These are phyloP conservation scores for Tricholoma hemisulphureum DNA, from an alignment of 768 basidiomycete genomes.

Conservation along the genomic window DNA sequence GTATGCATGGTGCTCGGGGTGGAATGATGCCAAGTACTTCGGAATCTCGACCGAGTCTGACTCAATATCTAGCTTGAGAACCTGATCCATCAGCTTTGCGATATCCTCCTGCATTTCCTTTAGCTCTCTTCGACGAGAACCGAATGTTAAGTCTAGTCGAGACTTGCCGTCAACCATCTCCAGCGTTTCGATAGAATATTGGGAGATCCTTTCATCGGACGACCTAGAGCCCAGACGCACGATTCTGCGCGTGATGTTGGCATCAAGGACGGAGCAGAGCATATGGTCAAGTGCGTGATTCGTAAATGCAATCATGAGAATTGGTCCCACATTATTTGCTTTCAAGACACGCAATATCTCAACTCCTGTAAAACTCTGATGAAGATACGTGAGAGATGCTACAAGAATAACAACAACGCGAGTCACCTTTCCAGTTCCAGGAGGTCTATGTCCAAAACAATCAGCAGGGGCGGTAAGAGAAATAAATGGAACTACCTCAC, in stretches of 20 bases:
- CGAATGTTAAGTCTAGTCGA: slow-evolving; percentile 36
- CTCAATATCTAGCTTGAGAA: slow-evolving; percentile 34
- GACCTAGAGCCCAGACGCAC: slow-evolving; percentile 71
- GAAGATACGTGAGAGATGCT: slow-evolving; percentile 5
- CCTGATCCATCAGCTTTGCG: slow-evolving; percentile 39
- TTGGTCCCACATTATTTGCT: slow-evolving; percentile 47
- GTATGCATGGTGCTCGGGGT: slow-evolving; percentile 48
- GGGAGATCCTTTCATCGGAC: slow-evolving; percentile 54
- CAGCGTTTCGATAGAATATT: slow-evolving; percentile 59
- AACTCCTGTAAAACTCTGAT: slow-evolving; percentile 59
- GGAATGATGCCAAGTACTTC: slow-evolving; percentile 40
- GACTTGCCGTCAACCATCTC: slow-evolving; percentile 46
- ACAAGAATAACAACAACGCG: background rate
- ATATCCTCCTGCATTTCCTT: slow-evolving; percentile 49
- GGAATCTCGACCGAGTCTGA: slow-evolving; percentile 35
- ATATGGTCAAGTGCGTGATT: slow-evolving; percentile 82
- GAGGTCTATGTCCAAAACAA: slow-evolving; percentile 47
- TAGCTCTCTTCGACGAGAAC: slow-evolving; percentile 35
- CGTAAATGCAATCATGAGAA: slow-evolving; percentile 61
- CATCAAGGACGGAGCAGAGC: slow-evolving; percentile 62
- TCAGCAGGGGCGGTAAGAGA: background rate
- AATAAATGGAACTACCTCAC: slow-evolving; percentile 28
- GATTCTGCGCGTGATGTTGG: slow-evolving; percentile 57
- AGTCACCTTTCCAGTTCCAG: slow-evolving; percentile 73
- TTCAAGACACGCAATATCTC: slow-evolving; percentile 66